Percentiles rank a stretch among this genome's conserved stretches.
Evolutionary conservation across 768 basidiomycete genomes (phyloP).

Genomic region (Boletus coccyginus): DNA sequence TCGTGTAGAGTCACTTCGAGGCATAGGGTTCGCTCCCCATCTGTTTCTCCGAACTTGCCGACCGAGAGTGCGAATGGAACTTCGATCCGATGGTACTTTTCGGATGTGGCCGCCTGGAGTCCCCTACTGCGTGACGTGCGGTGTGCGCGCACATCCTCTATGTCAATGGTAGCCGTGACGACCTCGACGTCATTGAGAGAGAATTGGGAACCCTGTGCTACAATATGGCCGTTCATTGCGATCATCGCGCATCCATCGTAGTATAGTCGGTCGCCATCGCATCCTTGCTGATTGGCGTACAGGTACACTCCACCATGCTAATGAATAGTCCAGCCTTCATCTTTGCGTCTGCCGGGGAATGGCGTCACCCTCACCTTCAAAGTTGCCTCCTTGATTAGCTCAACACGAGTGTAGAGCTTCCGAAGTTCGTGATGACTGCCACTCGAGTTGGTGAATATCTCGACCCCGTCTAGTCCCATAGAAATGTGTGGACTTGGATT

Average conservation of each 20-base stretch:
- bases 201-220: constrained; percentile 97
- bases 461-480: constrained; percentile 98
- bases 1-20: constrained; percentile 44
- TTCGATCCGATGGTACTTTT: constrained; percentile 78
- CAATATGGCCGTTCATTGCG: constrained; percentile 86
- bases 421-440: constrained; percentile 98
- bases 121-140: constrained; percentile 79
- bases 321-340: neutral
- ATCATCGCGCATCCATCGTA: constrained; percentile 98
- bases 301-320: constrained; percentile 96
- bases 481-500: constrained; percentile 82
- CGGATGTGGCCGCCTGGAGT: constrained; percentile 81
- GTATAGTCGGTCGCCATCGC: constrained; percentile 96
- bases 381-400: constrained; percentile 96
- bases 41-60: constrained; percentile 66
- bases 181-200: constrained; percentile 96
- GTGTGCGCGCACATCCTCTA: constrained; percentile 94
- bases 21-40: constrained; percentile 47
- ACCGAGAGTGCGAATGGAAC: constrained; percentile 76
- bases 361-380: constrained; percentile 58
- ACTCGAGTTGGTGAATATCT: constrained; percentile 98
- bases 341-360: neutral
- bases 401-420: constrained; percentile 88
- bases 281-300: constrained; percentile 98
- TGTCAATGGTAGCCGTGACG: constrained; percentile 91